Evolutionary conservation across 169 alveolate species (phyloP), one percentile per base, ranked within the genome.

Genomic region (Perkinsus olseni): DNA sequence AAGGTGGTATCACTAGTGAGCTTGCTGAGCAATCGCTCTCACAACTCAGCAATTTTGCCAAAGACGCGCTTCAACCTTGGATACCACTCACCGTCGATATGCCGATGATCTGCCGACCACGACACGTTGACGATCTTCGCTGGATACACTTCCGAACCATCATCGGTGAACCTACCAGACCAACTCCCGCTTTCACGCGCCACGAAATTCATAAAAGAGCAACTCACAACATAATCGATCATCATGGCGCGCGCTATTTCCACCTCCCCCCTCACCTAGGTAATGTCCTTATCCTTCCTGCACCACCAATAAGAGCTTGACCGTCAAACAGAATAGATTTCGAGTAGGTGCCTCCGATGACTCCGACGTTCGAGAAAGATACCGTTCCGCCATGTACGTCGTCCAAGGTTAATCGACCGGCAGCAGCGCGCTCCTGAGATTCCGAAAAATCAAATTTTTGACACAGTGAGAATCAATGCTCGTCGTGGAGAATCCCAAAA

Each of bases 91-190:
- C 99, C 99, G 95, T 98, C 99, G 48, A 98, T 74, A 93, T 97
- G 98, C 93, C 99, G 94, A 95, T 98, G 99, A 94, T 98, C 99
- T 28, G 99, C 99, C 4, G 98, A 95, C 91, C 97, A 96, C 74
- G 98, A 96, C 82, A 97, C 38, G 92, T 93, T 94, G 93, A 97
- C 94, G 93, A 96, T 92, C 45, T 93, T 94, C 34, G 95, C 93
- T 38, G 94, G 74, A 51, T 90, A 94, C 24, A 91, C 74, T n/a
- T 74, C 92, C 62, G 82, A 13, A 62, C 82, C 82, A 62, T 62
- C 82, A 13, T 62, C 34, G 1, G 82, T 62, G 31, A 3, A 93
- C 50, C 50, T 39, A 92, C 92, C 92, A 95, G n/a, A n/a, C n/a
- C n/a, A n/a, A 48, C 93, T 93, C 38, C 94, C 94, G 0, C 51